phyloP scores from a whole-genome alignment of 1,139 yeast genomes.

The Protomyces pachydermus region DNA sequence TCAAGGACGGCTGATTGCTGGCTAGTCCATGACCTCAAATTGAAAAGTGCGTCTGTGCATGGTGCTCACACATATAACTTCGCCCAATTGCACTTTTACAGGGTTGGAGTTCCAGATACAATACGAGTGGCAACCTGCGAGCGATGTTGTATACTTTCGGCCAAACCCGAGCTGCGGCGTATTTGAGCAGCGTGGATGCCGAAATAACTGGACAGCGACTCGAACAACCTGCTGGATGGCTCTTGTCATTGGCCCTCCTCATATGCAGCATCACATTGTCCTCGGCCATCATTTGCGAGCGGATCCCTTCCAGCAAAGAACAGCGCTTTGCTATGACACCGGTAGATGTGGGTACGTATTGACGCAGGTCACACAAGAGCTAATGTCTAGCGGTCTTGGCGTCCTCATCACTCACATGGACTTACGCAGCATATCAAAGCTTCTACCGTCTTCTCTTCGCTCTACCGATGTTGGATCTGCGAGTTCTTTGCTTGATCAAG shows the following conservation, averaged over 20 bases:
- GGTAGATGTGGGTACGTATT: background rate
- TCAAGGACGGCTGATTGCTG: no score
- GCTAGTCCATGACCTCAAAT: no score
- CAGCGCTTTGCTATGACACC: background rate
- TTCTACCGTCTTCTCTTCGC: background rate
- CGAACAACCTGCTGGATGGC: background rate
- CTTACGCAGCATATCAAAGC: background rate
- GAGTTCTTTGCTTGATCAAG: background rate
- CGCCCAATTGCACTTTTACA: no score
- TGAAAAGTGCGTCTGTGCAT: no score
- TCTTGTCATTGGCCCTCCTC: background rate
- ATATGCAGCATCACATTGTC: background rate
- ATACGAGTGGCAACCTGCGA: no score
- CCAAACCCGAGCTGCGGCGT: background rate
- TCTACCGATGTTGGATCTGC: background rate
- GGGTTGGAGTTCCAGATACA: no score
- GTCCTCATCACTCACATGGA: background rate
- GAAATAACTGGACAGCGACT: background rate
- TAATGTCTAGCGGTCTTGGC: background rate
- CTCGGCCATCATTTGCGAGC: background rate
- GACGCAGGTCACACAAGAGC: background rate
- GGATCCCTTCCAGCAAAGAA: background rate
- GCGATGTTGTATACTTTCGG: background rate
- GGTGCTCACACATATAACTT: no score
- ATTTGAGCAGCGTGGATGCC: background rate